Conservation (phyloP, 345 rosid species). For the Turritis glabra region DNA sequence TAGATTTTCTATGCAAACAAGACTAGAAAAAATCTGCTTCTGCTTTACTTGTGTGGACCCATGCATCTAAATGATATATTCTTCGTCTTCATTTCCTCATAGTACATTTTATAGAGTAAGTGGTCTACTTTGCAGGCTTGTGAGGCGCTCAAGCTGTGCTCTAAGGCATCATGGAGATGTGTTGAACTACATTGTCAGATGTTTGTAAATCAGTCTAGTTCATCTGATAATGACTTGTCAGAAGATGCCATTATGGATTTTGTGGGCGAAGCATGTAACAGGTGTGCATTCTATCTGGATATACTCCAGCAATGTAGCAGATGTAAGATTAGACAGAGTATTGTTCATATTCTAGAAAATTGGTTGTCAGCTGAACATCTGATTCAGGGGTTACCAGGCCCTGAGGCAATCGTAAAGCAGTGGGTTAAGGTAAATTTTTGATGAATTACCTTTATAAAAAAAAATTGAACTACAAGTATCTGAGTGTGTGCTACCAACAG, state of each 20-base stretch:
- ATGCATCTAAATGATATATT: not conserved
- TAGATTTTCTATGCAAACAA: constrained; percentile 5
- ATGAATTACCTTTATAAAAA: not conserved
- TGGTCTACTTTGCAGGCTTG: constrained; percentile 64
- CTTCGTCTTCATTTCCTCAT: not conserved
- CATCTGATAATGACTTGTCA: constrained; percentile 40
- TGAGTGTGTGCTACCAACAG: constrained; percentile 51
- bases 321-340: constrained; percentile 43
- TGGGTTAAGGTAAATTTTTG: constrained; percentile 85
- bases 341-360: constrained; percentile 53
- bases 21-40: constrained; percentile 3
- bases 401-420: constrained; percentile 67
- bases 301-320: constrained; percentile 61
- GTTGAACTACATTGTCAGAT: constrained; percentile 51
- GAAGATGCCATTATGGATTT: constrained; percentile 58
- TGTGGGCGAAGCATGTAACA: constrained; percentile 56
- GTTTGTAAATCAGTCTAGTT: constrained; percentile 40
- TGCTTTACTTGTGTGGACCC: constrained; percentile 14
- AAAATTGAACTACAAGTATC: constrained; percentile 31
- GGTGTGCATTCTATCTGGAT: constrained; percentile 75
- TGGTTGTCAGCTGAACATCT: constrained; percentile 67
- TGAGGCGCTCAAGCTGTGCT: constrained; percentile 64
- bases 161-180: constrained; percentile 77
- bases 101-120: not conserved
- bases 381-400: constrained; percentile 57